Base-by-base conservation (phyloP, 2,329 filamentous ascomycete species). In the Colletotrichum sp. region DNA sequence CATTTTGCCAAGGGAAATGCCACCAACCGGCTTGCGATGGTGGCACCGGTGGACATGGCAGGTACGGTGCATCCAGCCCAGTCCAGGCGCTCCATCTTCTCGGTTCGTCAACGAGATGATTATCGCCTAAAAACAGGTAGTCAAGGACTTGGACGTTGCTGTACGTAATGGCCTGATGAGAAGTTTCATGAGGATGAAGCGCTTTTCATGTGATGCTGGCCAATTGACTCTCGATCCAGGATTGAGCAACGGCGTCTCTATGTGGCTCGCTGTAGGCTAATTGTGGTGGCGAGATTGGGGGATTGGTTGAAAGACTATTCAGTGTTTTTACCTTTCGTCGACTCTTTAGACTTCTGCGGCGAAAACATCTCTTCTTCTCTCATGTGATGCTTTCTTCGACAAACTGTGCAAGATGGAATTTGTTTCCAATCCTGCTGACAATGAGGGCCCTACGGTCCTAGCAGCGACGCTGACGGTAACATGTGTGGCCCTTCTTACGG, bases 391-490 rank as follows among this genome's bases (percentile, higher is more conserved):
- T 2, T 16, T 57, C n/a, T 16, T 21, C 5, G 21, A 21, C 39
- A 52, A 52, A 13, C 6, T 12, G 72, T 30, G n/a, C 39, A 66
- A 4, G 6, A 73, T 73, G 71, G 65, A 73, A 21, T 43, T 77
- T 4, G 60, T 74, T 7, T 84, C 82, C 7, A 82, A 83, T 74
- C 82, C 84, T 3, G 74, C 80, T 15, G 86, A 84, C 67, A 83
- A 82, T 72, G 86, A 84, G 70, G 81, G 82, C 1, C 77, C 78
- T 13, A 78, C 81, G 15, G 85, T 89, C n/a, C 80, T 89, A 15
- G 82, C 82, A 2, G 85, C 86, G 13, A 85, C 85, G 2, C 79
- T 85, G 12, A 74, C 84, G 2, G 82, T 88, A 64, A 84, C 85
- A 16, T 79, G 80, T 1, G 57, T 85, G 15, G 85, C 87, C 3